Evolutionary conservation across 1,284 basidiomycete genomes (phyloP), one percentile per base, ranked within the genome.

Genomic region (Boletus mariae): DNA sequence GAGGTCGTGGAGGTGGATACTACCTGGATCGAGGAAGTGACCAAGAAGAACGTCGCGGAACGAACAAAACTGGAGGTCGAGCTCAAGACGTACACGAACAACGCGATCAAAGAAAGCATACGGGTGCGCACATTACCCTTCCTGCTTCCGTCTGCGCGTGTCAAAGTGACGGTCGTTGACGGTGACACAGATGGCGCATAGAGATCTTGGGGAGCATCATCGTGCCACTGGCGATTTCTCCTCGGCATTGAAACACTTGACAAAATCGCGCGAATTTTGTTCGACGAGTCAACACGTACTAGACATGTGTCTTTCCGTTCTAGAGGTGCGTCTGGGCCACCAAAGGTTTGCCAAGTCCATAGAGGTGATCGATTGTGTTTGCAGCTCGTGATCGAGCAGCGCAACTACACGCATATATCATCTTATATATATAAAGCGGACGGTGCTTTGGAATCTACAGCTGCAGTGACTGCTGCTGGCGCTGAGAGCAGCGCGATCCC

Each of bases 21-120:
- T 28, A 74, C 71, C 13, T 95, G 91, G 92, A 66, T 82, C 9
- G 84, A 91, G 31, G 76, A 83, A 54, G 80, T 75, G 17, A 74
- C 73, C 45, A 71, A 77, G 52, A 82, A 78, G 62, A 90, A 90
- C 61, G 72, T 75, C 53, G 75, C 76, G 5, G 89, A 92, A 63
- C 76, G 77, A 52, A 80, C 81, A 28, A 90, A 87, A 69, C 74
- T 95, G 48, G 90, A 94, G 70, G 85, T 91, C 10, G 93, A 95
- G 69, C 75, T 96, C 65, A 93, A 92, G 79, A 89, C 87, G 13
- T 94, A 94, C 65, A 79, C 84, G 56, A 92, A 89, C 63, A 95
- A 94, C 66, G 85, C 94, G 82, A 94, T 95, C 75, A 94, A 94
- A 70, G 94, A 96, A 76, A 93, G 91, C 75, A 92, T 94, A 61